phyloP scores from a whole-genome alignment of 768 basidiomycete species.

The Calocybe indica region DNA sequence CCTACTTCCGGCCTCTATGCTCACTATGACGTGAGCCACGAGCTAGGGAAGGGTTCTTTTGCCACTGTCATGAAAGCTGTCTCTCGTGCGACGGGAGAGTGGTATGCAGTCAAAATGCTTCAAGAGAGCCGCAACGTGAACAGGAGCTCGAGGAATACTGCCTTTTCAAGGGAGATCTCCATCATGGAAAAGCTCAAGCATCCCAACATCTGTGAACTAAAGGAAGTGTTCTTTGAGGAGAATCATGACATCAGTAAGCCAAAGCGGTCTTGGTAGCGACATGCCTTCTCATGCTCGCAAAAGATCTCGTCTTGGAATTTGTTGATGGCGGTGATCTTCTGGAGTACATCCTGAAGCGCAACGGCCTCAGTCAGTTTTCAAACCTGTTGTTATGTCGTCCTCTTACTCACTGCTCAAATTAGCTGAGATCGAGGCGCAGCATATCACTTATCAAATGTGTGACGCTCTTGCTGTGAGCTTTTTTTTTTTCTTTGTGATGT shows the following conservation, averaged over 20 bases:
- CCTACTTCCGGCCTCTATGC: constrained; percentile 52
- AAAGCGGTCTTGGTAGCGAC: constrained; percentile 15
- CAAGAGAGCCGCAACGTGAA: constrained; percentile 38
- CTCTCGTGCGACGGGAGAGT: constrained; percentile 59
- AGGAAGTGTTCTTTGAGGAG: constrained; percentile 69
- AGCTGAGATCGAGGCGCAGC: constrained; percentile 54
- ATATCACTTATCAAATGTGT: constrained; percentile 81
- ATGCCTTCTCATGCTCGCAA: constrained; percentile 10
- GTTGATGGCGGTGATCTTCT: constrained; percentile 87
- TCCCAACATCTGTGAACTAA: constrained; percentile 74
- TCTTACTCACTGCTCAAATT: constrained; percentile 5
- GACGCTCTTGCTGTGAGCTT: constrained; percentile 61
- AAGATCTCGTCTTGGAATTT: constrained; percentile 79
- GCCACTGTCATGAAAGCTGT: constrained; percentile 86
- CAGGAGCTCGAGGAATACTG: constrained; percentile 20
- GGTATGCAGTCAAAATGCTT: constrained; percentile 89
- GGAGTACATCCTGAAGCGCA: constrained; percentile 61
- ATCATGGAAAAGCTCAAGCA: constrained; percentile 77
- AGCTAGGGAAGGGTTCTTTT: constrained; percentile 88
- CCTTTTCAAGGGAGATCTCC: constrained; percentile 65
- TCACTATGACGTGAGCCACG: constrained; percentile 57
- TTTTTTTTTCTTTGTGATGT: neutral
- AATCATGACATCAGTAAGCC: constrained; percentile 51
- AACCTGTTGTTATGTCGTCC: neutral
- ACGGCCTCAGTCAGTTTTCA: constrained; percentile 51